Evolutionary conservation across 371 early-diverging fungal genomes (phyloP).

Genomic region (Saksenaea vasiformis): DNA sequence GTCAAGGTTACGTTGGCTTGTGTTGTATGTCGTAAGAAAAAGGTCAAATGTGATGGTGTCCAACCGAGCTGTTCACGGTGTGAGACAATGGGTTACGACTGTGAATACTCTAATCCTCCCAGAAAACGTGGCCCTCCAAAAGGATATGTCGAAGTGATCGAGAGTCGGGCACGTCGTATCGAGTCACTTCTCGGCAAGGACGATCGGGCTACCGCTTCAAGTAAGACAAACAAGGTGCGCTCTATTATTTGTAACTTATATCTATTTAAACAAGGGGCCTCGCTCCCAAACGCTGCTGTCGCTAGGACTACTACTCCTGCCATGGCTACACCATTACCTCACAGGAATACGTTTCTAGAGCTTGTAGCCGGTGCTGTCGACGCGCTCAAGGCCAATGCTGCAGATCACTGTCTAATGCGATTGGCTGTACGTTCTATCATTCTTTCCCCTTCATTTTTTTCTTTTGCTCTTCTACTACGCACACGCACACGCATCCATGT

Average conservation of each 20-base stretch:
- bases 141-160: constrained; percentile 75
- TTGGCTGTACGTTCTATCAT: constrained; percentile 26
- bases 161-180: constrained; percentile 66
- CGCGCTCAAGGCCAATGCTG: constrained; percentile 1
- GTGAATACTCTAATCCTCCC: constrained; percentile 47
- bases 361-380: constrained; percentile 11
- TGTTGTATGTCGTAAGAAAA: constrained; percentile 49
- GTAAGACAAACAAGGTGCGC: background rate
- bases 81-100: constrained; percentile 30
- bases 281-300: too few species aligned
- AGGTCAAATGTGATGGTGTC: constrained; percentile 52
- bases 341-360: constrained; percentile 5
- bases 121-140: constrained; percentile 73
- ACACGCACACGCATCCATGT: too few species aligned
- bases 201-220: background rate
- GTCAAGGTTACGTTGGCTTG: constrained; percentile 54
- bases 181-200: constrained; percentile 56
- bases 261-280: too few species aligned
- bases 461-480: background rate
- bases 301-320: background rate
- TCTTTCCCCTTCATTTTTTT: background rate
- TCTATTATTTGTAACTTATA: too few species aligned
- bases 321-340: background rate
- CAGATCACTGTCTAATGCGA: constrained; percentile 1
- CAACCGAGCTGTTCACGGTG: constrained; percentile 51